These are phyloP conservation scores for Adansonia madagascariensis DNA, from an alignment of 441 rosid species.

Conservation along the genomic window DNA sequence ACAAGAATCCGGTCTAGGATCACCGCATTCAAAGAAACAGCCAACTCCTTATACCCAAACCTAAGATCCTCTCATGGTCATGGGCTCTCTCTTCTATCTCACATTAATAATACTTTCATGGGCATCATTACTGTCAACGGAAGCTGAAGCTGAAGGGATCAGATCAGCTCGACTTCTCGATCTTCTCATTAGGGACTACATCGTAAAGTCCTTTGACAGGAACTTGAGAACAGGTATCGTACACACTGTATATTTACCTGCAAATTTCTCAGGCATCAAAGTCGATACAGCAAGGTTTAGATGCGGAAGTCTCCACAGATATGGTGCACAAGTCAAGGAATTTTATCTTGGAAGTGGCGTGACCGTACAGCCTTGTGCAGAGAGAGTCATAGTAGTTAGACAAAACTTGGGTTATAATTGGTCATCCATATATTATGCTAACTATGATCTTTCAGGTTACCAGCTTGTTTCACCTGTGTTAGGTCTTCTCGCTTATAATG, in stretches of 20 bases:
- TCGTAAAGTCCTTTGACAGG: conserved; percentile 55
- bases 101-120: conserved; percentile 41
- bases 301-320: conserved; percentile 79
- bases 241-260: conserved; percentile 60
- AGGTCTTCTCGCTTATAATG: conserved; percentile 76
- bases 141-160: conserved; percentile 47
- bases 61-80: conserved; percentile 53
- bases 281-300: conserved; percentile 67
- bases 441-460: conserved; percentile 72
- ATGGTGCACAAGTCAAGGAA: conserved; percentile 75
- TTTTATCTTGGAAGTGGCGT: conserved; percentile 69
- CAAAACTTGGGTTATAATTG: conserved; percentile 74
- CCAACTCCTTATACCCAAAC: conserved; percentile 26
- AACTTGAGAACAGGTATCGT: conserved; percentile 59
- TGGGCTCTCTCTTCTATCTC: conserved; percentile 55
- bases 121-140: conserved; percentile 28
- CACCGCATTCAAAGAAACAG: conserved; percentile 14
- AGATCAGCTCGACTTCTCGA: conserved; percentile 63
- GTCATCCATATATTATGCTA: conserved; percentile 68
- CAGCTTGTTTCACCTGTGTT: conserved; percentile 74
- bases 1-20: conserved; percentile 27
- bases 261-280: conserved; percentile 71
- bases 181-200: conserved; percentile 74
- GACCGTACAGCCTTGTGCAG: conserved; percentile 68
- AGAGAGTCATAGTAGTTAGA: conserved; percentile 74